Evolutionary conservation across 495 filamentous ascomycete genomes (phyloP), one percentile per base, ranked within the genome.

Genomic region (Pseudoneurospora amorphoporcata): DNA sequence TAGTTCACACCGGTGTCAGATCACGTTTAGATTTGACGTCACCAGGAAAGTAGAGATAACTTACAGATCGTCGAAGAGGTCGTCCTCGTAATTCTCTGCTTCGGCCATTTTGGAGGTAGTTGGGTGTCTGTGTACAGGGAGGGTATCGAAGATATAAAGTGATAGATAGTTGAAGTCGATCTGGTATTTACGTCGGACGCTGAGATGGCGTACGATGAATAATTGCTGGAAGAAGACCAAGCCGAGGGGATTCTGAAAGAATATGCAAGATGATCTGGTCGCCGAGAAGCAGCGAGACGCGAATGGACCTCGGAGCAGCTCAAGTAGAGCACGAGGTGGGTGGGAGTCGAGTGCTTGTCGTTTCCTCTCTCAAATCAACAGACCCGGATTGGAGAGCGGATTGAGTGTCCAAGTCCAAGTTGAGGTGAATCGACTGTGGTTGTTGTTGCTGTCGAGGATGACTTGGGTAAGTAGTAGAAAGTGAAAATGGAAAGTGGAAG

Each of bases 31-130:
- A 61, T 61, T 39, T 58, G 29, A 41, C 69, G 17, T 14, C 17
- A 16, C 12, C 7, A 23, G 12, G 1, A 23, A 32, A 61, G 10
- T 2, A 8, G 61, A 58, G 35, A 35, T 45, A 42, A 87, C 94
- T 80, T 87, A 98, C 95, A 99, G 89, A 84, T 99, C 95, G 75
- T 94, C 95, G 81, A 99, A 99, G 78, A 99, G 91, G 87, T 99
- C 95, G 77, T 98, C 96, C 70, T 98, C 96, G 75, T 94, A 90
- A 73, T 94, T 94, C 80, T 96, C 94, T 68, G 89, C 88, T 80
- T 97, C 94, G 35, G 93, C 88, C 94, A 97, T 97, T 72, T 43
- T 82, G 74, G 72, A 73, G 72, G 65, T 37, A 41, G 37, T 40
- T 73, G 45, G 68, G 41, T 29, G 72, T 74, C 32, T 43, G 32